Evolutionary conservation across 495 filamentous ascomycete genomes (phyloP), one percentile per base, ranked within the genome.

Genomic region (Glarea lozoyensis): DNA sequence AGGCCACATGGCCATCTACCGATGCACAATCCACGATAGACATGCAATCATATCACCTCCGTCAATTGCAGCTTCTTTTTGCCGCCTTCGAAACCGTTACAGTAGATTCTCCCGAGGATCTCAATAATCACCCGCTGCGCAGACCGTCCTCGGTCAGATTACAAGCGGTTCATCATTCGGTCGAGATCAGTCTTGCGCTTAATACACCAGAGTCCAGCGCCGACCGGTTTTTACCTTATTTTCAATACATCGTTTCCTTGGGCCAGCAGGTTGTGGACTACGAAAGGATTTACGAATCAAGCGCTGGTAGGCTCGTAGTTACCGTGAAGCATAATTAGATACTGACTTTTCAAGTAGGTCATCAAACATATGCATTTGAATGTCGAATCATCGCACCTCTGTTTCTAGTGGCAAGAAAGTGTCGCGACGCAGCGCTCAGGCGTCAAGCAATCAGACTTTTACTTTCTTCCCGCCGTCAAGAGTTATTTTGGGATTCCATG

Each of bases 401-500:
- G 4, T 40, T 19, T 6, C 39, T 52, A 13, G 24, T 49, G 16
- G 45, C 45, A 6, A 49, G 34, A 21, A 56, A 51, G 37, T 52
- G 53, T 29, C 49, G 45, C 21, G 10, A 45, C 11, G 19, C 27
- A 15, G 4, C 22, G 4, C 32, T 52, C 18, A 36, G 53, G n/a
- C 42, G 42, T 2, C 24, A 46, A 40, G 53, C 53, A 11, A 49
- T 56, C 6, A 18, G 27, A 23, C 48, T 56, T 18, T 36, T 56
- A 2, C 53, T 57, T 10, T 40, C 55, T 0, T 44, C 52, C 1
- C 59, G 58, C 4, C 54, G 66, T 4, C 63, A 66, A 48, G 71
- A 75, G 52, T 66, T 65, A 2, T 50, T 71, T 6, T 70, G 60
- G 55, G 63, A 73, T 27, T 46, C 42, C 7, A 6, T 37, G n/a